Percentiles rank a stretch among this genome's conserved stretches.
Evolutionary conservation across 1,284 basidiomycete species (phyloP).

Genomic region (Calocybe gambosa): DNA sequence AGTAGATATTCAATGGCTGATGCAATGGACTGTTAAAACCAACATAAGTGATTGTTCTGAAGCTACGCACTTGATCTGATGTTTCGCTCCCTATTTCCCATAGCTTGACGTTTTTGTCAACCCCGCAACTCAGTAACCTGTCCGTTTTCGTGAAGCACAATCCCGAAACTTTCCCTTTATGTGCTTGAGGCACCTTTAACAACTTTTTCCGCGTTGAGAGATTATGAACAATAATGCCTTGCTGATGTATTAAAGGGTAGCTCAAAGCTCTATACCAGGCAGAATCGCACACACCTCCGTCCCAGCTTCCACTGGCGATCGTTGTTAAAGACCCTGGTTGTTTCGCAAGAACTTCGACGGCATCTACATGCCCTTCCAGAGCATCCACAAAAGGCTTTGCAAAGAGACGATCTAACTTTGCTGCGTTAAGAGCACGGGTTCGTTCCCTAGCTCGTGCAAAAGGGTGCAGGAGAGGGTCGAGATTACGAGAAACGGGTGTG

Average conservation of each 20-base stretch:
- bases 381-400: constrained; percentile 93
- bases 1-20: constrained; percentile 70
- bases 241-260: constrained; percentile 2
- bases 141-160: constrained; percentile 67
- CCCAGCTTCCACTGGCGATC: constrained; percentile 93
- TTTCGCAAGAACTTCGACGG: constrained; percentile 83
- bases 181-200: constrained; percentile 73
- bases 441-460: constrained; percentile 92
- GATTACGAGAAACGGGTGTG: constrained; percentile 85
- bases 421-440: constrained; percentile 89
- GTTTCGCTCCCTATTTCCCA: constrained; percentile 54
- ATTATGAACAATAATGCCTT: constrained; percentile 88
- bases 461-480: constrained; percentile 91
- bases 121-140: constrained; percentile 83
- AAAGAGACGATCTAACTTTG: constrained; percentile 96
- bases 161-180: constrained; percentile 90
- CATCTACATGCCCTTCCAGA: constrained; percentile 92
- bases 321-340: constrained; percentile 75
- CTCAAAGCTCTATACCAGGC: background rate
- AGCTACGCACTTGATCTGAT: constrained; percentile 19
- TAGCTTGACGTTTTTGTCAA: constrained; percentile 88
- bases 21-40: constrained; percentile 9
- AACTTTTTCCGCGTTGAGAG: constrained; percentile 65
- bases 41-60: background rate
- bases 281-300: constrained; percentile 66